A percentile compares a stretch with the other conserved stretches of the same genome.
phyloP scores from a whole-genome alignment of 164 flowering plant genomes.

The Vitis cinerea region DNA sequence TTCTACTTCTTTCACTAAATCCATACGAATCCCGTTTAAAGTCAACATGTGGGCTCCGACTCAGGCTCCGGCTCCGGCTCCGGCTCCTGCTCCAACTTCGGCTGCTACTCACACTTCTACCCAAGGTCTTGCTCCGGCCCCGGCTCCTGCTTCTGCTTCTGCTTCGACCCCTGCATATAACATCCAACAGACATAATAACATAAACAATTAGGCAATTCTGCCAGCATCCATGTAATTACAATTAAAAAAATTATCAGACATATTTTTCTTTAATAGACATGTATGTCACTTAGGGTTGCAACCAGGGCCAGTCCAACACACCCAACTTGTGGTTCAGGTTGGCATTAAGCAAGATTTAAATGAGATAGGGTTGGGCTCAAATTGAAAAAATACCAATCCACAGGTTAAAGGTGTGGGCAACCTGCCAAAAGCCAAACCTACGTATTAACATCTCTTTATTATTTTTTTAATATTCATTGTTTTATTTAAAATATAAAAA shows the following conservation, averaged over 20 bases:
- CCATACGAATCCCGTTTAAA: constrained; percentile 27
- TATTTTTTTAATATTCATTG: no score
- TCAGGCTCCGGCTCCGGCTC: constrained; percentile 25
- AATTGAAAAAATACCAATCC: no score
- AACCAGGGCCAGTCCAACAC: no score
- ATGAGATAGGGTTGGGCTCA: no score
- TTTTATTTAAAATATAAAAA: no score
- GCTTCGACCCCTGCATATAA: constrained; percentile 33
- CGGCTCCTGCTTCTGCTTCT: constrained; percentile 11
- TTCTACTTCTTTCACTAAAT: constrained; percentile 30
- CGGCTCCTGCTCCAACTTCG: background rate
- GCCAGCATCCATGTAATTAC: background rate
- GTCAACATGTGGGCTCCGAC: constrained; percentile 6
- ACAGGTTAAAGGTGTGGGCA: no score
- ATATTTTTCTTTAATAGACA: no score
- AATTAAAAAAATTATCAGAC: background rate
- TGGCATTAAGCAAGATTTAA: no score
- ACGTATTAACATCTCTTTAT: no score
- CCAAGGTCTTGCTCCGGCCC: background rate
- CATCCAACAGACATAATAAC: background rate
- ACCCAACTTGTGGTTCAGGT: no score
- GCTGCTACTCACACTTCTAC: constrained; percentile 26
- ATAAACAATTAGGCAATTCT: background rate
- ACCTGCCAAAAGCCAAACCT: no score
- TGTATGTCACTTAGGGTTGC: no score